Percentiles rank a stretch among this genome's conserved stretches.
phyloP scores from a whole-genome alignment of 768 basidiomycete genomes.

The Mycena kentingensis region DNA sequence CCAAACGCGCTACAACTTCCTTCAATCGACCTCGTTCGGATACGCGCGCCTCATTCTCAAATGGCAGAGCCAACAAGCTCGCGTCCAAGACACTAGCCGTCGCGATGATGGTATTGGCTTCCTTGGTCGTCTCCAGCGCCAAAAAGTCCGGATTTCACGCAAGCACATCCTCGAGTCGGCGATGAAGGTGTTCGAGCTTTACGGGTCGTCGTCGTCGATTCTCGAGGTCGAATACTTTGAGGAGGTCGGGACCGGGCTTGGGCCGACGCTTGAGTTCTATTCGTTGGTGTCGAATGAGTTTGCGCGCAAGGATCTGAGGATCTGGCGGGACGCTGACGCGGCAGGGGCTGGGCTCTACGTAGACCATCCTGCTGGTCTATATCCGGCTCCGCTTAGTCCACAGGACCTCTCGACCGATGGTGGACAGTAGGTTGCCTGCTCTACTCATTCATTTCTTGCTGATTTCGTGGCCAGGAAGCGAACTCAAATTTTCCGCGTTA shows the following conservation, averaged over 20 bases:
- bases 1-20: constrained; percentile 93
- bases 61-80: constrained; percentile 87
- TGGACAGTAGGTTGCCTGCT: constrained; percentile 59
- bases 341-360: constrained; percentile 69
- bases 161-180: constrained; percentile 95
- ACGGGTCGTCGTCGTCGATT: constrained; percentile 90
- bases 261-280: constrained; percentile 98
- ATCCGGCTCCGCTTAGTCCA: constrained; percentile 78
- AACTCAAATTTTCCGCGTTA: constrained; percentile 82
- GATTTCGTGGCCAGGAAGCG: constrained; percentile 58
- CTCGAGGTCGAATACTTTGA: constrained; percentile 99
- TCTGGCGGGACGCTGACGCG: constrained; percentile 89
- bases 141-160: constrained; percentile 95
- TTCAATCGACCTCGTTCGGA: constrained; percentile 97
- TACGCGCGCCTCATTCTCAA: constrained; percentile 94
- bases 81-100: constrained; percentile 76
- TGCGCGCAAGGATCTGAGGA: constrained; percentile 80
- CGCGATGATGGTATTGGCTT: constrained; percentile 92
- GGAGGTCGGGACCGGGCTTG: constrained; percentile 96
- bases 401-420: constrained; percentile 73
- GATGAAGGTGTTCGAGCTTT: constrained; percentile 94
- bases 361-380: constrained; percentile 81
- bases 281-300: constrained; percentile 97
- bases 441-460: neutral
- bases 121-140: constrained; percentile 88